A percentile compares a stretch with the other conserved stretches of the same genome.
Evolutionary conservation across 192 early-diverging fungal genomes (phyloP).

Genomic region (Neocallimastix lanati): DNA sequence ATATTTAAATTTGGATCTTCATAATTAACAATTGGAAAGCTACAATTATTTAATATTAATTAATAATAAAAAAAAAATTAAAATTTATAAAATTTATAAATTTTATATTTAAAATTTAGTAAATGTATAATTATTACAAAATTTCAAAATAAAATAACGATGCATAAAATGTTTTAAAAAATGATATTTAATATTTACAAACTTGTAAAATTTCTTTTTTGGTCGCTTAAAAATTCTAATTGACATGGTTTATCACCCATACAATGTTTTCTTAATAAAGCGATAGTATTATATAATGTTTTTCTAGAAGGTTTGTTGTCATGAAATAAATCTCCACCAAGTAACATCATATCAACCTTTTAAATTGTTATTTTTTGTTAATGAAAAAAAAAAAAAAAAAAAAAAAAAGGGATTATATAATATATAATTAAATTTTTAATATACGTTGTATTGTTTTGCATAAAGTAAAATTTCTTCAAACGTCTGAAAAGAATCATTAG

Average conservation of each 20-base stretch:
- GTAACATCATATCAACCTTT: conserved; percentile 73
- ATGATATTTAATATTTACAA: conserved; percentile 11
- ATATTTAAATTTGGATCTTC: conserved; percentile 74
- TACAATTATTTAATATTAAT: no score
- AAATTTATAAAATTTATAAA: no score
- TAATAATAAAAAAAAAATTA: no score
- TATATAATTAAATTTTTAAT: no score
- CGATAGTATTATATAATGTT: conserved; percentile 47
- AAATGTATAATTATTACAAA: no score
- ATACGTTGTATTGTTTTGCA: conserved; percentile 37
- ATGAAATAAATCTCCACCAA: conserved; percentile 93
- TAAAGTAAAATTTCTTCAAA: conserved; percentile 79
- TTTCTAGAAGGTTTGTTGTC: conserved; percentile 79
- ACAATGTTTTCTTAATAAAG: conserved; percentile 44
- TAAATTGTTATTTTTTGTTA: neutral
- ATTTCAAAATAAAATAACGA: no score
- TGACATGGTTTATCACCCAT: conserved; percentile 45
- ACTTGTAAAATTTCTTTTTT: conserved; percentile 44
- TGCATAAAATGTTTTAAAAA: no score
- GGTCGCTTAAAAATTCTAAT: conserved; percentile 62
- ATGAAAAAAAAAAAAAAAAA: no score
- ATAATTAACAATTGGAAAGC: conserved; percentile 58
- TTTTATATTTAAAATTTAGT: no score
- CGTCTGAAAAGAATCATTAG: conserved; percentile 62
- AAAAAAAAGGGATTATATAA: no score